Percentiles rank a stretch among this genome's conserved stretches.
Evolutionary conservation across 495 filamentous ascomycete species (phyloP).

Genomic region (Podospora australis): DNA sequence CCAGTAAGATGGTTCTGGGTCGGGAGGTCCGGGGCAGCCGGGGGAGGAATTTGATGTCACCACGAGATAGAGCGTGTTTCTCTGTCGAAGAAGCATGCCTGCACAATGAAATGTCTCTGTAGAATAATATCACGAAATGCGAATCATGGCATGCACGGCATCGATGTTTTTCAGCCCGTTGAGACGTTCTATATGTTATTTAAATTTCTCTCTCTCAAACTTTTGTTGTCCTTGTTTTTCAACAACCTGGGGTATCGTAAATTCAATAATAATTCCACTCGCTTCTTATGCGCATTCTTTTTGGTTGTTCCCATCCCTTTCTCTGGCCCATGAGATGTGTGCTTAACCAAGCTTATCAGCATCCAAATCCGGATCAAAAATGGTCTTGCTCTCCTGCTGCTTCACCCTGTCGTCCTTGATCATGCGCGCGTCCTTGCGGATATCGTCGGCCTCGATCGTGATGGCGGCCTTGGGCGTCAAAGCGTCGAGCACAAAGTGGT

Average conservation of each 20-base stretch:
- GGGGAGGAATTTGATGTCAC: background rate
- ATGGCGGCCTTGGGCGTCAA: constrained; percentile 70
- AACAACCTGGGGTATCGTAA: background rate
- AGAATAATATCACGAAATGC: constrained; percentile 2
- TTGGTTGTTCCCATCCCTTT: constrained; percentile 1
- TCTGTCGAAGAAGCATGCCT: background rate
- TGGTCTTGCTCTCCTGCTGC: constrained; percentile 44
- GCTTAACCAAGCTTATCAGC: constrained; percentile 68
- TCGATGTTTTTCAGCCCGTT: background rate
- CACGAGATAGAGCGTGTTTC: background rate
- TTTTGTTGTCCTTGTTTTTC: no score
- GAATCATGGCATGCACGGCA: no score
- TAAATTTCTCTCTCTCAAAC: background rate
- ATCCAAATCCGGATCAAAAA: constrained; percentile 67
- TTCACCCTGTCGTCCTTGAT: constrained; percentile 85
- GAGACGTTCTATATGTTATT: background rate
- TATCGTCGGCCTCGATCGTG: constrained; percentile 85
- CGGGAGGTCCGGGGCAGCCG: background rate
- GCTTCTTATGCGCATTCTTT: background rate
- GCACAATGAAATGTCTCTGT: no score
- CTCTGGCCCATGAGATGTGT: no score
- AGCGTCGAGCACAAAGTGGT: constrained; percentile 92
- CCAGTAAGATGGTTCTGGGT: constrained; percentile 13
- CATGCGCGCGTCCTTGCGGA: constrained; percentile 78
- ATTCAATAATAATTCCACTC: background rate